These are phyloP conservation scores for Bacterosira constricta DNA, from an alignment of 108 stramenopile genomes.

Conservation along the genomic window DNA sequence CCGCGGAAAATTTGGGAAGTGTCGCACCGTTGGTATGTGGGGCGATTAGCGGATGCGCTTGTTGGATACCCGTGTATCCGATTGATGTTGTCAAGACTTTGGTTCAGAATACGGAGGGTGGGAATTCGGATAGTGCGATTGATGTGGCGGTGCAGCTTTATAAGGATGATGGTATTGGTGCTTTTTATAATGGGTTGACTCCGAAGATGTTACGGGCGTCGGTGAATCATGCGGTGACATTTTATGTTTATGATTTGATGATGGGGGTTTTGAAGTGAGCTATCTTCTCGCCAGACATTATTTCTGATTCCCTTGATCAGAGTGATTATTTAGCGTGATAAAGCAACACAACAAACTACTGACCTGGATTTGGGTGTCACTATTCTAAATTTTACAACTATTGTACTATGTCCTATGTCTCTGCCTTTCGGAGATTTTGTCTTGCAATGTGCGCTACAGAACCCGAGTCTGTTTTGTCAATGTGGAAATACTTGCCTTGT, in stretches of 20 bases:
- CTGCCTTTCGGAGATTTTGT: conserved; percentile 6
- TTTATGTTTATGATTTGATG: conserved; percentile 48
- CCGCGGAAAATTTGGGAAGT: conserved; percentile 28
- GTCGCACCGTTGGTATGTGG: conserved; percentile 50
- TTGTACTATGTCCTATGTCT: neutral
- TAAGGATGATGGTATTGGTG: conserved; percentile 40
- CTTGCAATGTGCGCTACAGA: conserved; percentile 20
- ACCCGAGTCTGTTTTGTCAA: conserved; percentile 29
- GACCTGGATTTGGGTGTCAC: neutral
- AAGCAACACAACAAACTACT: neutral
- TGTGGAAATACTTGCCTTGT: conserved; percentile 47
- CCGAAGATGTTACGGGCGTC: conserved; percentile 59
- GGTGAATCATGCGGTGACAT: conserved; percentile 59
- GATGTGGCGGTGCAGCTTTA: conserved; percentile 9
- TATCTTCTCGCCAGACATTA: neutral
- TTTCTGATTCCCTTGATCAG: neutral
- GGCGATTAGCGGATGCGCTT: conserved; percentile 30
- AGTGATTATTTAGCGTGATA: neutral
- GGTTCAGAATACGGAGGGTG: conserved; percentile 12
- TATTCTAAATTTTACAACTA: too few relatives aligned
- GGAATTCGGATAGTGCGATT: neutral
- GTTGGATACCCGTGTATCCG: conserved; percentile 33
- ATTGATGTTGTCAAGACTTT: conserved; percentile 38
- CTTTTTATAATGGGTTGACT: conserved; percentile 51
- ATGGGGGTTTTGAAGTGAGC: conserved; percentile 29